Percentiles rank a stretch among this genome's conserved stretches.
Evolutionary conservation across 1,284 basidiomycete species (phyloP).

Genomic region (Ganoderma resinaceum): DNA sequence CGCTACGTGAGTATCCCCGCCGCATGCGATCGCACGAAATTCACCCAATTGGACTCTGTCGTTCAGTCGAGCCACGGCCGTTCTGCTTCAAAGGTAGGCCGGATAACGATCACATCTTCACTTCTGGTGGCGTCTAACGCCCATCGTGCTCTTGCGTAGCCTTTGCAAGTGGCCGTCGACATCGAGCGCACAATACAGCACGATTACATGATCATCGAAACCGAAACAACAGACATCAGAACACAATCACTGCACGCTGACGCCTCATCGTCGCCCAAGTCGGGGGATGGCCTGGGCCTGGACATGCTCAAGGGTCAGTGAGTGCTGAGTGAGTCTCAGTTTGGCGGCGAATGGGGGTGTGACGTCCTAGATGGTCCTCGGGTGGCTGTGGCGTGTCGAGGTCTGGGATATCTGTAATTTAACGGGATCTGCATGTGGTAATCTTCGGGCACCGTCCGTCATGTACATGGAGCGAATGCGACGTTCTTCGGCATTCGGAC

Average conservation of each 20-base stretch:
- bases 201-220: conserved; percentile 12
- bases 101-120: background rate
- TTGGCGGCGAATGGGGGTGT: background rate
- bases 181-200: conserved; percentile 28
- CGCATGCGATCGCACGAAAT: background rate
- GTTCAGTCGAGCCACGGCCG: background rate
- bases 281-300: background rate
- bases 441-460: background rate
- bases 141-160: background rate
- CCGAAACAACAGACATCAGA: background rate
- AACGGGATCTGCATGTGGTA: background rate
- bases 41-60: background rate
- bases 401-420: background rate
- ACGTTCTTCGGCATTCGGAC: background rate
- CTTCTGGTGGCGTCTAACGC: background rate
- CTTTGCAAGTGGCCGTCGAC: conserved; percentile 25
- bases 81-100: background rate
- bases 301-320: background rate
- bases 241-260: background rate
- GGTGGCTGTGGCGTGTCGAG: conserved; percentile 2
- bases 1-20: conserved; percentile 6
- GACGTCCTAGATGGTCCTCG: background rate
- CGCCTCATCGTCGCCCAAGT: background rate
- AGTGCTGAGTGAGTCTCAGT: no score
- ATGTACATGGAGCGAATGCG: background rate